Evolutionary conservation across 805 yeast genomes (phyloP).

Genomic region (Candida oleophila): DNA sequence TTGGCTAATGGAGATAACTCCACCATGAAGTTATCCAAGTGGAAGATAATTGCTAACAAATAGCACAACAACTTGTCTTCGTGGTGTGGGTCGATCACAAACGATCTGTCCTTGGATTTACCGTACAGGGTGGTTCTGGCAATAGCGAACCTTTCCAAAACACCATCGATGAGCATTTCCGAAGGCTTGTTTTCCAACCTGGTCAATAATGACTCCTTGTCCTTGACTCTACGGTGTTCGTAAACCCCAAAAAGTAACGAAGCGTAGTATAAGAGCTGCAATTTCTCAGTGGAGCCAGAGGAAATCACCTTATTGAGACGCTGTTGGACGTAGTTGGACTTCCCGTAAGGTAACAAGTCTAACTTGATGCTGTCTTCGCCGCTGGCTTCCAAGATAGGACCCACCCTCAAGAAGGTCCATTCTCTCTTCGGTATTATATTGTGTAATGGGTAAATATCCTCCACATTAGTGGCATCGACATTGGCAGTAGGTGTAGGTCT

Average conservation of each 20-base stretch:
- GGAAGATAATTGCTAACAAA: slow-evolving; percentile 69
- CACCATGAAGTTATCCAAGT: slow-evolving; percentile 70
- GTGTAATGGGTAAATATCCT: slow-evolving; percentile 75
- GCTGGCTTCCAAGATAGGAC: slow-evolving; percentile 53
- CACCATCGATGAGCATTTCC: slow-evolving; percentile 66
- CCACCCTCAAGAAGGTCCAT: slow-evolving; percentile 61
- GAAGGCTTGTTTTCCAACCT: slow-evolving; percentile 66
- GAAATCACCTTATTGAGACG: slow-evolving; percentile 40
- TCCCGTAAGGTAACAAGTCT: slow-evolving; percentile 60
- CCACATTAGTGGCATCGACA: slow-evolving; percentile 76
- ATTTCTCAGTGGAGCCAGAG: slow-evolving; percentile 49
- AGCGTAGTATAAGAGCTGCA: slow-evolving; percentile 75
- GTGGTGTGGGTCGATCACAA: slow-evolving; percentile 78
- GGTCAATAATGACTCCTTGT: slow-evolving; percentile 58
- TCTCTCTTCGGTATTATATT: slow-evolving; percentile 70
- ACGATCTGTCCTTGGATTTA: slow-evolving; percentile 73
- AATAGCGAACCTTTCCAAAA: slow-evolving; percentile 71
- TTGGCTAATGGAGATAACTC: slow-evolving; percentile 81
- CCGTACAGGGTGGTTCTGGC: slow-evolving; percentile 64
- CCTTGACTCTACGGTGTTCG: slow-evolving; percentile 62
- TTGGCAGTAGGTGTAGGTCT: slow-evolving; percentile 84
- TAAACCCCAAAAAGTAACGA: slow-evolving; percentile 80
- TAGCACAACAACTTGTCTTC: slow-evolving; percentile 86
- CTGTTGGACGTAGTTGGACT: slow-evolving; percentile 55
- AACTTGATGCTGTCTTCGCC: slow-evolving; percentile 46